A percentile compares a stretch with the other conserved stretches of the same genome.
phyloP scores from a whole-genome alignment of 2,329 filamentous ascomycete species.

The Aspergillus novofumigatus region DNA sequence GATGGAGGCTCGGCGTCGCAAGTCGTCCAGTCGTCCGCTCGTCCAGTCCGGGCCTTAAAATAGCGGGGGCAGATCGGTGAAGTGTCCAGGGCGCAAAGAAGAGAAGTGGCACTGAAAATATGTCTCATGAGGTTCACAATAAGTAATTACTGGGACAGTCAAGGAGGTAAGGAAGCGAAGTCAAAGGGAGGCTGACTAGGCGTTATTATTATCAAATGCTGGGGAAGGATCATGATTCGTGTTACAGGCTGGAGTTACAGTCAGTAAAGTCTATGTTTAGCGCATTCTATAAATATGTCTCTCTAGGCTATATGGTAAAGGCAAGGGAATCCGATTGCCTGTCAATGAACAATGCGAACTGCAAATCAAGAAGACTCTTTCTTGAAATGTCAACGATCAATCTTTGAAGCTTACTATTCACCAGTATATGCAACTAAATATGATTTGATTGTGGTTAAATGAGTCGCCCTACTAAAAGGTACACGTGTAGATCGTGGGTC shows the following conservation, averaged over 20 bases:
- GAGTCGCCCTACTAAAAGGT: background rate
- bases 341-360: too few species aligned
- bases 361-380: too few species aligned
- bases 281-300: too few species aligned
- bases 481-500: background rate
- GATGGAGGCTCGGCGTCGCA: constrained; percentile 8
- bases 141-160: background rate
- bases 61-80: background rate
- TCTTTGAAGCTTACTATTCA: too few species aligned
- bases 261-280: too few species aligned
- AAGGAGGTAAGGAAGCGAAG: background rate
- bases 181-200: background rate
- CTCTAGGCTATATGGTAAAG: too few species aligned
- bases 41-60: background rate
- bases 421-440: too few species aligned
- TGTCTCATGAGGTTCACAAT: background rate
- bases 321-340: too few species aligned
- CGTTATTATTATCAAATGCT: too few species aligned
- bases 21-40: background rate
- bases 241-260: too few species aligned
- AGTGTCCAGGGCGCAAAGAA: background rate
- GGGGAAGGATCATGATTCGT: too few species aligned
- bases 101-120: background rate
- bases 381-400: too few species aligned
- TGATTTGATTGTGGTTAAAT: background rate